phyloP scores from a whole-genome alignment of 2,329 filamentous ascomycete genomes.

The Neonectria magnoliae region DNA sequence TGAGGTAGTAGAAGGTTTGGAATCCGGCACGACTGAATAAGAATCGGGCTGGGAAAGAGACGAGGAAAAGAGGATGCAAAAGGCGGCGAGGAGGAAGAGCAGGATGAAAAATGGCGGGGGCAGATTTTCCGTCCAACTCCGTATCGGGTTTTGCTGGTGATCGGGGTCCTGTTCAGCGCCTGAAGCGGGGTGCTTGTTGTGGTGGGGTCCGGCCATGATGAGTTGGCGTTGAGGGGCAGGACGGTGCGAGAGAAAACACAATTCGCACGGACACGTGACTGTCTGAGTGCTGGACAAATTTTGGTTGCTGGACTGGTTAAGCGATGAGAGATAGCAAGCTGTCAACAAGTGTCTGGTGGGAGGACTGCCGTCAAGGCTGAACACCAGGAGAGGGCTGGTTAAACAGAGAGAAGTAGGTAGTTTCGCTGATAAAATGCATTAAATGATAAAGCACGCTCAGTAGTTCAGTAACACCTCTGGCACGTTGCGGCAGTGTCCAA shows the following conservation, averaged over 20 bases:
- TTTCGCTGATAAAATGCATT: not conserved
- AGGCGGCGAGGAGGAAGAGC: constrained; percentile 50
- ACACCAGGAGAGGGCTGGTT: not conserved
- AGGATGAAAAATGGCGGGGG: constrained; percentile 56
- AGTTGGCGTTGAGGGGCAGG: constrained; percentile 39
- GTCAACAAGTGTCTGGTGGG: not conserved
- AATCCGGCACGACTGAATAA: constrained; percentile 43
- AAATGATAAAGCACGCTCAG: not conserved
- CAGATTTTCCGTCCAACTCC: constrained; percentile 51
- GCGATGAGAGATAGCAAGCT: constrained; percentile 5
- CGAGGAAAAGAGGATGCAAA: constrained; percentile 50
- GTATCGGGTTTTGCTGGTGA: constrained; percentile 38
- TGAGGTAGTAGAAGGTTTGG: constrained; percentile 39
- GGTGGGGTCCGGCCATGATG: constrained; percentile 47
- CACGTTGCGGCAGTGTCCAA: not conserved
- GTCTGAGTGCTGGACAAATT: constrained; percentile 1
- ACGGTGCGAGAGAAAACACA: constrained; percentile 26
- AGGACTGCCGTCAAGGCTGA: not conserved
- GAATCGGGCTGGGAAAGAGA: constrained; percentile 41
- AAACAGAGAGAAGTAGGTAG: not conserved
- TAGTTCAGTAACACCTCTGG: not conserved
- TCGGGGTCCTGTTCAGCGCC: constrained; percentile 37
- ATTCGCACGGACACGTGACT: constrained; percentile 44
- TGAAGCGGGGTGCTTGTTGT: constrained; percentile 49
- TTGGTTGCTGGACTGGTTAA: constrained; percentile 5